Conservation (phyloP, 805 yeast genomes). For the Candida wancherniae region DNA sequence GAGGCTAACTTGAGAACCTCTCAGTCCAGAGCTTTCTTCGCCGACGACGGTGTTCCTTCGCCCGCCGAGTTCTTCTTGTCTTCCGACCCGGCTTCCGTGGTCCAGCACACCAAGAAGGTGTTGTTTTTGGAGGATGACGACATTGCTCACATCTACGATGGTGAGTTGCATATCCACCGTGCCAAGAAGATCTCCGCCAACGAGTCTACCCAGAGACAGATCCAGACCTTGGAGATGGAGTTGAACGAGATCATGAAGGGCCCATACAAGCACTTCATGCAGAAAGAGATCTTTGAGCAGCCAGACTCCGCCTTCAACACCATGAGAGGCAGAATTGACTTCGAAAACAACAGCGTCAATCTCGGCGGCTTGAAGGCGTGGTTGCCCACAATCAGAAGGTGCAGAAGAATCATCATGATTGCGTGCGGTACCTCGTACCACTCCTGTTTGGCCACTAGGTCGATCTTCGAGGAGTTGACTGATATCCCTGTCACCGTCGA, state of each 20-base stretch:
- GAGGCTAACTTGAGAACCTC: slow-evolving; percentile 71
- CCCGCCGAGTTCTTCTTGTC: slow-evolving; percentile 95
- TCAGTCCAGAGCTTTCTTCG: slow-evolving; percentile 93
- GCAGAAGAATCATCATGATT: slow-evolving; percentile 94
- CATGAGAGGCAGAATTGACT: slow-evolving; percentile 98
- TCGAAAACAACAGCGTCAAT: slow-evolving; percentile 67
- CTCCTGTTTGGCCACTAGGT: slow-evolving; percentile 95
- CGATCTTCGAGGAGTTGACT: slow-evolving; percentile 92
- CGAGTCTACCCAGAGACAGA: slow-evolving; percentile 90
- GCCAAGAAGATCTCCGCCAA: slow-evolving; percentile 76
- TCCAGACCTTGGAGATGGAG: slow-evolving; percentile 95
- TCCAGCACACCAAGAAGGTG: slow-evolving; percentile 96
- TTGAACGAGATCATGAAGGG: slow-evolving; percentile 98
- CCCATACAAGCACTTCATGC: slow-evolving; percentile 93
- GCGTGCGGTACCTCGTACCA: slow-evolving; percentile 99
- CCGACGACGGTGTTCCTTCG: slow-evolving; percentile 88
- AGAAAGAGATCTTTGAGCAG: slow-evolving; percentile 97
- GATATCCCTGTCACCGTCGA: slow-evolving; percentile 93
- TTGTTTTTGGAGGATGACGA: slow-evolving; percentile 96
- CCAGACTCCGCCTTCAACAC: slow-evolving; percentile 98
- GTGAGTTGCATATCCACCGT: slow-evolving; percentile 97
- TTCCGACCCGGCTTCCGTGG: slow-evolving; percentile 94
- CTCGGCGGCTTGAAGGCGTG: slow-evolving; percentile 87
- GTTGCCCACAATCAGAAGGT: slow-evolving; percentile 85
- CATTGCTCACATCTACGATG: slow-evolving; percentile 96